Percentiles rank a stretch among this genome's conserved stretches.
Evolutionary conservation across 2,329 filamentous ascomycete species (phyloP).

Genomic region (Ophiostoma ulmi): DNA sequence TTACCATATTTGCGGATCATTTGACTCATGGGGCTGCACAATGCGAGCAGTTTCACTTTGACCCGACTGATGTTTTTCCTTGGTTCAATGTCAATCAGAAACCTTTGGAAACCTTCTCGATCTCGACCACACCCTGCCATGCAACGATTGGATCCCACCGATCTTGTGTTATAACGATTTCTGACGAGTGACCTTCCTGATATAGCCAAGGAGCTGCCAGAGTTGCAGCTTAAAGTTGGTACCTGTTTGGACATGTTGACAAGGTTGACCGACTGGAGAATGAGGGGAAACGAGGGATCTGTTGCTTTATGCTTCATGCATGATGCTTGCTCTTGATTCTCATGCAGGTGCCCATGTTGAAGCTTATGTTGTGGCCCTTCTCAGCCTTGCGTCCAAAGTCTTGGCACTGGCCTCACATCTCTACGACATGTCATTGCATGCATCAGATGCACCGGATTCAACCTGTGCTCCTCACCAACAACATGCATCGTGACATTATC

Average conservation of each 20-base stretch:
- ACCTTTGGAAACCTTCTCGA: background rate
- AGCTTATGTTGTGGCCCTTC: background rate
- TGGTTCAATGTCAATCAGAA: background rate
- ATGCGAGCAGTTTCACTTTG: slow-evolving; percentile 1
- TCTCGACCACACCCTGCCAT: background rate
- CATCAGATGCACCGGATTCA: background rate
- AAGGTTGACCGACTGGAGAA: background rate
- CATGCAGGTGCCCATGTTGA: background rate
- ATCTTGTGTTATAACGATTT: background rate
- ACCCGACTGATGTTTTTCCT: background rate
- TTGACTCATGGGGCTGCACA: background rate
- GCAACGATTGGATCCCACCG: background rate
- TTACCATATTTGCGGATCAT: background rate
- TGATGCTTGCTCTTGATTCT: background rate
- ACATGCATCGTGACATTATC: background rate
- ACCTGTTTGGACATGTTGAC: background rate
- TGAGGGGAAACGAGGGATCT: background rate
- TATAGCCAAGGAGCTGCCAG: background rate
- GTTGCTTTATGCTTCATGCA: too few relatives aligned
- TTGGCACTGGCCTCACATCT: background rate
- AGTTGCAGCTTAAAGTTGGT: background rate
- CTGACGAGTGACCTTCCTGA: background rate
- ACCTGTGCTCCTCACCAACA: background rate
- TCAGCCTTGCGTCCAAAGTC: background rate
- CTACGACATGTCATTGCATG: background rate